phyloP scores from a whole-genome alignment of 1,139 yeast species.

The Blastobotrys illinoisensis region DNA sequence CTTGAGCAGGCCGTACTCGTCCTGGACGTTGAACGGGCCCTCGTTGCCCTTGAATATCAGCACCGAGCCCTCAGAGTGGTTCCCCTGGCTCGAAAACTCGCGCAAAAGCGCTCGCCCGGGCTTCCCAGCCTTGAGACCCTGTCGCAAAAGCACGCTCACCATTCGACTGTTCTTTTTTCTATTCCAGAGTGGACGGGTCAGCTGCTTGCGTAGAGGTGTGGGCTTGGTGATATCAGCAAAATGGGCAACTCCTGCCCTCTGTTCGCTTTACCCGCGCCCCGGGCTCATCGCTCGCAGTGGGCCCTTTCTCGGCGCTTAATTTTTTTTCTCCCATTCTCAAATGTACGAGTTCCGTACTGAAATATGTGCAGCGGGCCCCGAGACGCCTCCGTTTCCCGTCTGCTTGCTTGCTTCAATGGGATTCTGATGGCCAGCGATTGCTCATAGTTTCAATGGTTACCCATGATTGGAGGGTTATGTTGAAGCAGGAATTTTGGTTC shows the following conservation, averaged over 20 bases:
- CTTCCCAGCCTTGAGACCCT: not conserved
- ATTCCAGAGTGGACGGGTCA: too few relatives aligned
- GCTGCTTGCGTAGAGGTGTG: not conserved
- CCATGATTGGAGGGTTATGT: too few relatives aligned
- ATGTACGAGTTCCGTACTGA: not conserved
- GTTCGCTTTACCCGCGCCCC: not conserved
- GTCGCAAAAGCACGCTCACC: conserved; percentile 1
- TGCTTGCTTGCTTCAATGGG: too few relatives aligned
- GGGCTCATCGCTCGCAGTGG: not conserved
- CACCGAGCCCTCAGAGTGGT: not conserved
- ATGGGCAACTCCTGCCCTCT: not conserved
- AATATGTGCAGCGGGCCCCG: too few relatives aligned
- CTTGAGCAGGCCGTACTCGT: conserved; percentile 16
- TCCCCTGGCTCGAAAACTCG: not conserved
- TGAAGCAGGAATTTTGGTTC: too few relatives aligned
- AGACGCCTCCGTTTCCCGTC: too few relatives aligned
- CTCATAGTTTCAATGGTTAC: too few relatives aligned
- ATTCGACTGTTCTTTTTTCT: not conserved
- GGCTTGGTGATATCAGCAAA: not conserved
- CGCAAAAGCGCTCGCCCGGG: not conserved
- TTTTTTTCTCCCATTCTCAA: not conserved
- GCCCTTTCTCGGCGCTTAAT: not conserved
- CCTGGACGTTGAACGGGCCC: conserved; percentile 7
- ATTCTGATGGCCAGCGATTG: too few relatives aligned
- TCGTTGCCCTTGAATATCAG: not conserved